phyloP scores from a whole-genome alignment of 164 flowering plant genomes.

The Brasenia schreberi region DNA sequence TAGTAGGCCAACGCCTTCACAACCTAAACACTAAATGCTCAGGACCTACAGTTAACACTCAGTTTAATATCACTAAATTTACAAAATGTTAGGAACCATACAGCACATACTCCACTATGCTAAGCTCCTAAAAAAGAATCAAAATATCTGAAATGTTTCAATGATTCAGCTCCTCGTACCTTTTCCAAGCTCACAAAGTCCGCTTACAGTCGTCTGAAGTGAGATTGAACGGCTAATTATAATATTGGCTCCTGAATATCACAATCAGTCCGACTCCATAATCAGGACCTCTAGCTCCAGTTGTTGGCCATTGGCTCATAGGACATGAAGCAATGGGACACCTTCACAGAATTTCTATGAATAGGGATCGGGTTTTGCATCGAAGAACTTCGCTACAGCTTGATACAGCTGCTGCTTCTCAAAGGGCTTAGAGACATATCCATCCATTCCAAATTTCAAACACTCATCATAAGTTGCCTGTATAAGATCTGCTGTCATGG shows the following conservation, averaged over 20 bases:
- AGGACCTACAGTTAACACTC: neutral
- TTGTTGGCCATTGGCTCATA: neutral
- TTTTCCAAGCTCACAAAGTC: neutral
- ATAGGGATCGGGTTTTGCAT: conserved; percentile 21
- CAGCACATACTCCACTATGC: neutral
- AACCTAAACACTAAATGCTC: neutral
- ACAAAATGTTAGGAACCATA: neutral
- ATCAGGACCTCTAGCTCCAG: neutral
- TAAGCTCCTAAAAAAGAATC: neutral
- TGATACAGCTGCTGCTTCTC: conserved; percentile 80
- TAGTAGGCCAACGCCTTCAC: neutral
- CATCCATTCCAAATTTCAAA: conserved; percentile 83
- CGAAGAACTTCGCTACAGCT: conserved; percentile 67
- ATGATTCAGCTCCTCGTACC: neutral
- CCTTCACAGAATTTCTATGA: neutral
- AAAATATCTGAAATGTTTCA: neutral
- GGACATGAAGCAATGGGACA: neutral
- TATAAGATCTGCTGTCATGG: conserved; percentile 95
- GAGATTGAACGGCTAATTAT: too few relatives aligned
- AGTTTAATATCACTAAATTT: neutral
- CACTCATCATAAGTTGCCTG: conserved; percentile 82
- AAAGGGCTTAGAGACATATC: conserved; percentile 89
- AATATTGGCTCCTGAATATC: too few relatives aligned
- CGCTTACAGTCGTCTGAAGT: too few relatives aligned
- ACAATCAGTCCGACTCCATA: neutral